Conservation (phyloP, 2,329 filamentous ascomycete species). For the Aspergillus luchuensis region DNA sequence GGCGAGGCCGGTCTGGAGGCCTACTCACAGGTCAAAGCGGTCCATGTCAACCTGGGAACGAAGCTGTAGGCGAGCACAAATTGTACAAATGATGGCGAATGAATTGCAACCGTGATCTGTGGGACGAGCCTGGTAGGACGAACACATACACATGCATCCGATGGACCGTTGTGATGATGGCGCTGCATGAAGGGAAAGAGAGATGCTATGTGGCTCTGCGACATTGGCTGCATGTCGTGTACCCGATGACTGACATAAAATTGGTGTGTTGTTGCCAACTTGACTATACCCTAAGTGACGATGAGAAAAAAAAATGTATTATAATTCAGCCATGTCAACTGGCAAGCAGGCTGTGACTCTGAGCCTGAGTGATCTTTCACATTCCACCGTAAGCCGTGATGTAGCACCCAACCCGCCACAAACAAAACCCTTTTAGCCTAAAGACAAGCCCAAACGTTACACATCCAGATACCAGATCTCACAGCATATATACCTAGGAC, state of each 20-base stretch:
- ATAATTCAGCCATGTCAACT: too few species aligned
- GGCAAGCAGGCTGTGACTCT: too few species aligned
- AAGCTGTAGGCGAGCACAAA: conserved; percentile 32
- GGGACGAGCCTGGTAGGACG: conserved; percentile 1
- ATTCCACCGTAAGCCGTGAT: too few species aligned
- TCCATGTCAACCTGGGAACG: conserved; percentile 50
- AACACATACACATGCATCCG: not conserved
- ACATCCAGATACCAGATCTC: too few species aligned
- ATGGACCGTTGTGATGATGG: not conserved
- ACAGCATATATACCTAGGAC: too few species aligned
- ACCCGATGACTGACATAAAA: not conserved
- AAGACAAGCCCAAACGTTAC: too few species aligned
- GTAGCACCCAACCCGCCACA: too few species aligned
- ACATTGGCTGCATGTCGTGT: not conserved
- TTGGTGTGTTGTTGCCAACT: too few species aligned
- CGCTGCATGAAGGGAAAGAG: not conserved
- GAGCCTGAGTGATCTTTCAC: too few species aligned
- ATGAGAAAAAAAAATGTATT: too few species aligned
- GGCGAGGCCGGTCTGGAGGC: conserved; percentile 62
- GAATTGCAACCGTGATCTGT: not conserved
- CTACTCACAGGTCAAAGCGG: conserved; percentile 62
- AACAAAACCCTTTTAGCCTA: too few species aligned
- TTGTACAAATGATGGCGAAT: not conserved
- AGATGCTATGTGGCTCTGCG: not conserved
- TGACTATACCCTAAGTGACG: too few species aligned